Conservation (phyloP, 352 stramenopile species). For the Phytophthora pini region DNA sequence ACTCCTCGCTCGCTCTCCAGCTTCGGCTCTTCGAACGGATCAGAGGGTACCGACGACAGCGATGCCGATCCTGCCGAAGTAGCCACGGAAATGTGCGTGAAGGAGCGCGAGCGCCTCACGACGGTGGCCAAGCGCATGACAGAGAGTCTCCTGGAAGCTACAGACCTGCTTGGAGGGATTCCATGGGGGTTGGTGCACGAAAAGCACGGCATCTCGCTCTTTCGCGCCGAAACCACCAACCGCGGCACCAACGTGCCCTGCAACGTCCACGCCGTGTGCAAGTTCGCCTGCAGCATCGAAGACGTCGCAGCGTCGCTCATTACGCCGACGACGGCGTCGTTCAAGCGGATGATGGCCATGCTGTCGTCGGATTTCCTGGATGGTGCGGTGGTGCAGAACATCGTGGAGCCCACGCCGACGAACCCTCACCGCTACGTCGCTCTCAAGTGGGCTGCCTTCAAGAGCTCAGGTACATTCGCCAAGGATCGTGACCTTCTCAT, state of each 20-base stretch:
- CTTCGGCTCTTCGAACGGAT: conserved; percentile 27
- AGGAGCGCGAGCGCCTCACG: conserved; percentile 75
- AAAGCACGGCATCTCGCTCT: conserved; percentile 86
- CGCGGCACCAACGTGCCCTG: conserved; percentile 64
- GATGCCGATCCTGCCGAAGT: conserved; percentile 22
- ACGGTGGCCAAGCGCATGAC: conserved; percentile 84
- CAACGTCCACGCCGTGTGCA: conserved; percentile 89
- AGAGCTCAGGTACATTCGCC: conserved; percentile 79
- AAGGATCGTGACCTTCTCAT: conserved; percentile 86
- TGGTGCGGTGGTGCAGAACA: conserved; percentile 81
- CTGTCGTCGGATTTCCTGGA: conserved; percentile 87
- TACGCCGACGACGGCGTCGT: conserved; percentile 75
- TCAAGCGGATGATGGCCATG: conserved; percentile 88
- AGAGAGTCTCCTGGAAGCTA: conserved; percentile 75
- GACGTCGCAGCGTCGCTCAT: conserved; percentile 87
- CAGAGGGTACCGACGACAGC: conserved; percentile 27
- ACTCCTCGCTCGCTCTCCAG: conserved; percentile 28
- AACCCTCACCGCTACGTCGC: conserved; percentile 82
- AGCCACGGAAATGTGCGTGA: conserved; percentile 41
- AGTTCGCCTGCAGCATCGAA: conserved; percentile 81
- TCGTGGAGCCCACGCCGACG: conserved; percentile 67
- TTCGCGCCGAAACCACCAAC: conserved; percentile 66
- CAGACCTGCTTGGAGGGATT: conserved; percentile 73
- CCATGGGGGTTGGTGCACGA: conserved; percentile 81
- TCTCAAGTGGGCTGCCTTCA: conserved; percentile 89